Base-by-base conservation (phyloP, 2,329 filamentous ascomycete species). In the Diaporthe humulicola region DNA sequence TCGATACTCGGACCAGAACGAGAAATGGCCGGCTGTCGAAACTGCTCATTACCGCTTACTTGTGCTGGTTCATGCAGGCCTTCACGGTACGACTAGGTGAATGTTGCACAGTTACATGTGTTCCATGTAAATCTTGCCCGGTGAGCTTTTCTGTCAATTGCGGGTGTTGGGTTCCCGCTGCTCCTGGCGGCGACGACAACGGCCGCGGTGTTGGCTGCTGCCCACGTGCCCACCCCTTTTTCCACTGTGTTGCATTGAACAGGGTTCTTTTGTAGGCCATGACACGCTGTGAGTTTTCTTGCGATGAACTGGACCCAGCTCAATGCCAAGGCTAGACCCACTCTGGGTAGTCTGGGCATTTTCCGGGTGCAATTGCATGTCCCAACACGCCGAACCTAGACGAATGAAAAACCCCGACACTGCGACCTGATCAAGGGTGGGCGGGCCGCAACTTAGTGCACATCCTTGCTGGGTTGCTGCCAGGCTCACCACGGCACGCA, bases 391-490 rank as follows among this genome's bases (percentile, higher is more conserved):
- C 33, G 22, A 54, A 69, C 64, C 64, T 50, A 28, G 61, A 67
- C 61, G 61, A 67, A 67, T 67, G 33, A 67, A 50, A 42, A 42
- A 14, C 58, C 54, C 57, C 56, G 57, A 22, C 40, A 50, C 33
- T 61, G 56, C 38, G 70, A 40, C n/a, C 38, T 52, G 30, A 40
- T 50, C 56, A 72, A 54, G 48, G 48, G 57, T 54, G 42, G 42
- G 56, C 70, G 70, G 70, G 42, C 56, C 70, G 70, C 70, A 72
- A 64, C 57, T 64, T 64, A 60, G 70, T 72, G 57, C 45, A 54
- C 70, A 72, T 52, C 36, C 42, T 40, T 48, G 36, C 33, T 64
- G 40, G 60, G 30, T 28, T 38, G 61, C 45, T 25, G 25, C n/a
- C n/a, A n/a, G n/a, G n/a, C n/a, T n/a, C n/a, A n/a, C n/a, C n/a